These are phyloP conservation scores for Claviceps arundinis DNA, from an alignment of 2,329 filamentous ascomycete species.

Conservation along the genomic window DNA sequence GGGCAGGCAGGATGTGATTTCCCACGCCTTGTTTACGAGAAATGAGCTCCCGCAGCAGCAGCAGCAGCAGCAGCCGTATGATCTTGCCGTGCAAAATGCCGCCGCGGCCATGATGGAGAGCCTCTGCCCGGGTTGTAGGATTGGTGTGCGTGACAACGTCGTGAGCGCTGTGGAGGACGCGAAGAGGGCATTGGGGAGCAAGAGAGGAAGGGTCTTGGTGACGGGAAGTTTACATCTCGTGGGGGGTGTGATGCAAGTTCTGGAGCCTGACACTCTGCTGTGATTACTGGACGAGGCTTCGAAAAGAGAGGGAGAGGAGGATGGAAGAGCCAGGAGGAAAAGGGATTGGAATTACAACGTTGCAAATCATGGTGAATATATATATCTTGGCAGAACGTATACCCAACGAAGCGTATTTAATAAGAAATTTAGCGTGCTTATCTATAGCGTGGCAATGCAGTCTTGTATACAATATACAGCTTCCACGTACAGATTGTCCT, in stretches of 20 bases:
- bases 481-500: no score
- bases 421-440: no score
- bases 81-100: conserved; percentile 48
- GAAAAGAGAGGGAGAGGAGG: background rate
- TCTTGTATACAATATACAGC: no score
- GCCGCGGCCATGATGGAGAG: conserved; percentile 48
- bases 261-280: conserved; percentile 36
- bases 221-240: conserved; percentile 81
- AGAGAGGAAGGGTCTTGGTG: conserved; percentile 43
- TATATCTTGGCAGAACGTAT: no score
- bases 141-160: conserved; percentile 51
- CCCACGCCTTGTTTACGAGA: conserved; percentile 66
- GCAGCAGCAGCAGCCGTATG: conserved; percentile 10
- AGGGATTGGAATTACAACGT: background rate
- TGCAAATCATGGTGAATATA: no score
- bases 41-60: conserved; percentile 38
- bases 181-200: conserved; percentile 24
- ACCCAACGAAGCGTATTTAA: no score
- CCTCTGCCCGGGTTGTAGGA: conserved; percentile 32
- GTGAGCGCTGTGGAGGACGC: conserved; percentile 53
- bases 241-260: conserved; percentile 60
- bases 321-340: background rate
- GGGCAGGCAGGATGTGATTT: conserved; percentile 38
- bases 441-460: no score
- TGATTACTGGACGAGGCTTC: conserved; percentile 9